Evolutionary conservation across 306 rosid genomes (phyloP).

Genomic region (Echinosophora koreensis): DNA sequence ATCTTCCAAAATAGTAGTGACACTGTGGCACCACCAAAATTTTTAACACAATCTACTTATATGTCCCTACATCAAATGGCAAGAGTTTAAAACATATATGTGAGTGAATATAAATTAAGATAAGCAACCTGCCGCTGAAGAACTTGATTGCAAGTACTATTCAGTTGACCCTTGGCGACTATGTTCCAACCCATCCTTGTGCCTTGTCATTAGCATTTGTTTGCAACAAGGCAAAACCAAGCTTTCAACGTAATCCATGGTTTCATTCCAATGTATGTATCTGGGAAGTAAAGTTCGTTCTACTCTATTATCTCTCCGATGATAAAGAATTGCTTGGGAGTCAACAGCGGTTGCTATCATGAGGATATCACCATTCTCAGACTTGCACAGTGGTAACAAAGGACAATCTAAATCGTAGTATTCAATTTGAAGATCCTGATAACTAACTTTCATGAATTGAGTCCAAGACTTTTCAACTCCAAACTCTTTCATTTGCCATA

Average conservation of each 20-base stretch:
- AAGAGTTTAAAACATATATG: too few relatives aligned
- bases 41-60: too few relatives aligned
- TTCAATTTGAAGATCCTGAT: background rate
- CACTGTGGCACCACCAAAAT: too few relatives aligned
- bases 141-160: too few relatives aligned
- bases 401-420: too few relatives aligned
- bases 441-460: slow-evolving; percentile 2
- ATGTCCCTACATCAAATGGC: too few relatives aligned
- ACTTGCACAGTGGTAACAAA: background rate
- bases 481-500: background rate
- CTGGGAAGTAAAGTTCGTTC: background rate
- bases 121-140: too few relatives aligned
- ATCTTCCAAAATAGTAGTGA: too few relatives aligned
- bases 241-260: background rate
- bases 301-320: background rate
- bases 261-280: background rate
- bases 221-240: background rate
- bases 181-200: too few relatives aligned
- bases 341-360: background rate
- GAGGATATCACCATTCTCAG: background rate
- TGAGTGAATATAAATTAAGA: too few relatives aligned
- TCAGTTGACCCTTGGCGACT: too few relatives aligned
- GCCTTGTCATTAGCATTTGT: too few relatives aligned
- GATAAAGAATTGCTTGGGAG: background rate
- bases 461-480: background rate